Conservation (phyloP, 176 grass and related monocot genomes). For the Luzula sylvatica region DNA sequence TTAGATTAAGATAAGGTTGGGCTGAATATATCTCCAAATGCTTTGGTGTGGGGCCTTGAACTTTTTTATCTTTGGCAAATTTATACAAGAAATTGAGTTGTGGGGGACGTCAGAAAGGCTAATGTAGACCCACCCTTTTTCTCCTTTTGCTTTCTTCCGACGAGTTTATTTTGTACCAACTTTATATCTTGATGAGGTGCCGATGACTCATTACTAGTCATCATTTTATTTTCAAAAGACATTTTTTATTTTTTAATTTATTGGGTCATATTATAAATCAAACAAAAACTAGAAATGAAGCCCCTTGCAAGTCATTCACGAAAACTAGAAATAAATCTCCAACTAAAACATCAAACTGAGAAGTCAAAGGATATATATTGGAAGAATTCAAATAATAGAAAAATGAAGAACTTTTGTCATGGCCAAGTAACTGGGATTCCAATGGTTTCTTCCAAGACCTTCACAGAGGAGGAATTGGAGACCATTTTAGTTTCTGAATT, state of each 20-base stretch:
- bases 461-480: slow-evolving; percentile 30
- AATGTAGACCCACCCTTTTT: slow-evolving; percentile 8
- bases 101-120: slow-evolving; percentile 15
- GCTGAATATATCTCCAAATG: too few species aligned
- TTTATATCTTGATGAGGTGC: slow-evolving; percentile 8
- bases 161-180: slow-evolving; percentile 11
- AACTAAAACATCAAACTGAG: neutral
- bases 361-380: slow-evolving; percentile 9
- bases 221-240: neutral
- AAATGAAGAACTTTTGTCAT: slow-evolving; percentile 13
- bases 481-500: slow-evolving; percentile 1
- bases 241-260: neutral
- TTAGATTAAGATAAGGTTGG: too few species aligned
- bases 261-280: neutral
- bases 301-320: neutral
- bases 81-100: too few species aligned
- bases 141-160: slow-evolving; percentile 12
- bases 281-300: neutral
- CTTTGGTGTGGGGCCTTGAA: too few species aligned
- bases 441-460: slow-evolving; percentile 35
- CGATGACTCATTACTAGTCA: slow-evolving; percentile 19
- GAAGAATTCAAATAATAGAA: neutral
- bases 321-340: neutral
- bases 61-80: too few species aligned
- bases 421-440: slow-evolving; percentile 48